A percentile compares a stretch with the other conserved stretches of the same genome.
These are phyloP conservation scores for Ceratobasidium sp. DNA, from an alignment of 1,284 basidiomycete genomes.

Conservation along the genomic window DNA sequence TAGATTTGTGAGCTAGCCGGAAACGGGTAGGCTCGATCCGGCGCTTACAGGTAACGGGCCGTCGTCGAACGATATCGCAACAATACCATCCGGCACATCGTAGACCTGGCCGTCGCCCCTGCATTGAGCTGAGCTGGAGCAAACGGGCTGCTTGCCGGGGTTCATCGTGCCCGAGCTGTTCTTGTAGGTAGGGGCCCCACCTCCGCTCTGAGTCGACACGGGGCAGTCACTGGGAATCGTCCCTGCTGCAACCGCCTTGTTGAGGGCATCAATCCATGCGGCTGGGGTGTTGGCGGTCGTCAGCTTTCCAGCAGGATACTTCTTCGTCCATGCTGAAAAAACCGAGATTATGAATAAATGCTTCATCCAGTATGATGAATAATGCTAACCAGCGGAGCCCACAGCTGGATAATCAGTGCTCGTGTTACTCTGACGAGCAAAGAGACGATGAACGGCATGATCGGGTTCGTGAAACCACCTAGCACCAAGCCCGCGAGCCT, in stretches of 20 bases:
- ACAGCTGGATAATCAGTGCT: conserved; percentile 71
- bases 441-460: conserved; percentile 70
- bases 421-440: conserved; percentile 56
- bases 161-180: conserved; percentile 67
- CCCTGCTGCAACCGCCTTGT: conserved; percentile 73
- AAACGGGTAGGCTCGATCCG: conserved; percentile 4
- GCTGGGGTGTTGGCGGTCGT: conserved; percentile 67
- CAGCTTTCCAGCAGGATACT: conserved; percentile 56
- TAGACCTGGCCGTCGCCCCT: conserved; percentile 71
- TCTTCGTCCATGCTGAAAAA: conserved; percentile 43
- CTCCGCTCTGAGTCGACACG: conserved; percentile 59
- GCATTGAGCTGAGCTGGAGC: conserved; percentile 77
- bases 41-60: conserved; percentile 73
- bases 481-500: conserved; percentile 51
- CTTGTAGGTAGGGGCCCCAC: conserved; percentile 67
- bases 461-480: conserved; percentile 65
- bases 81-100: conserved; percentile 73
- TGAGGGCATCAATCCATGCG: conserved; percentile 76
- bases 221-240: conserved; percentile 77
- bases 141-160: conserved; percentile 63
- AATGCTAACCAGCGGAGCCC: conserved; percentile 68
- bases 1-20: conserved; percentile 19
- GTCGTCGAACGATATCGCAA: conserved; percentile 75
- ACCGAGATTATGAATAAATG: not conserved
- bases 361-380: not conserved